Conservation (phyloP, 192 early-diverging fungal species). For the Umbelopsis sp. region DNA sequence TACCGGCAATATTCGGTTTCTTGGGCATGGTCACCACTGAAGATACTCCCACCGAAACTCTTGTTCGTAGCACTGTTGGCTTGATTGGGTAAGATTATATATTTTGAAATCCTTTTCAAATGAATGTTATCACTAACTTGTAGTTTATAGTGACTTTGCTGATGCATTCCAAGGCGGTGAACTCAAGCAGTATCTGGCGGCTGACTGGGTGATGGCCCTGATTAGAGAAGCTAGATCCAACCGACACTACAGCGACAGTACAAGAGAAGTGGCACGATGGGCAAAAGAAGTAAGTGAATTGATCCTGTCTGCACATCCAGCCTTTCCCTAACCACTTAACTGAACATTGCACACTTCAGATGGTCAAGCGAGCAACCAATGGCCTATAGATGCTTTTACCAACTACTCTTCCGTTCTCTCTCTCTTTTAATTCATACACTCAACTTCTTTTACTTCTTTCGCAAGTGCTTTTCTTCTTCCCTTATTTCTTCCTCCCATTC, state of each 20-base stretch:
- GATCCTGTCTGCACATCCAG: too few species aligned
- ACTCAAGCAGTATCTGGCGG: slow-evolving; percentile 62
- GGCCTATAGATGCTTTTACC: slow-evolving; percentile 9
- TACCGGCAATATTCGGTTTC: slow-evolving; percentile 80
- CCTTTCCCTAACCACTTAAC: too few species aligned
- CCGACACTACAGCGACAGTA: slow-evolving; percentile 46
- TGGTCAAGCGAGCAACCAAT: slow-evolving; percentile 16
- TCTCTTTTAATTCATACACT: slow-evolving; percentile 18
- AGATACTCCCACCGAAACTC: slow-evolving; percentile 61
- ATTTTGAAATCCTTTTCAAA: not conserved
- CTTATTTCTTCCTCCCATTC: not conserved
- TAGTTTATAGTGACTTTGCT: slow-evolving; percentile 79
- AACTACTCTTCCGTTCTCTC: not conserved
- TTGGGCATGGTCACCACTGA: slow-evolving; percentile 67
- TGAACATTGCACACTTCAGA: not conserved
- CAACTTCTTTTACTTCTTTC: slow-evolving; percentile 1
- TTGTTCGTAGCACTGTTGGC: slow-evolving; percentile 80
- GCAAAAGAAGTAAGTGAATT: slow-evolving; percentile 57
- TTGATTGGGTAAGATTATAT: slow-evolving; percentile 50
- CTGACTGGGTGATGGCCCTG: slow-evolving; percentile 76
- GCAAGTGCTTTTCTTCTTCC: slow-evolving; percentile 9
- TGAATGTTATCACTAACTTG: slow-evolving; percentile 6
- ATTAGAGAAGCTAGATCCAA: slow-evolving; percentile 79
- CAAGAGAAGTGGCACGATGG: slow-evolving; percentile 68
- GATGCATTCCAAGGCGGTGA: slow-evolving; percentile 82